phyloP scores from a whole-genome alignment of 371 early-diverging fungal genomes.

The Mortierella sp. region DNA sequence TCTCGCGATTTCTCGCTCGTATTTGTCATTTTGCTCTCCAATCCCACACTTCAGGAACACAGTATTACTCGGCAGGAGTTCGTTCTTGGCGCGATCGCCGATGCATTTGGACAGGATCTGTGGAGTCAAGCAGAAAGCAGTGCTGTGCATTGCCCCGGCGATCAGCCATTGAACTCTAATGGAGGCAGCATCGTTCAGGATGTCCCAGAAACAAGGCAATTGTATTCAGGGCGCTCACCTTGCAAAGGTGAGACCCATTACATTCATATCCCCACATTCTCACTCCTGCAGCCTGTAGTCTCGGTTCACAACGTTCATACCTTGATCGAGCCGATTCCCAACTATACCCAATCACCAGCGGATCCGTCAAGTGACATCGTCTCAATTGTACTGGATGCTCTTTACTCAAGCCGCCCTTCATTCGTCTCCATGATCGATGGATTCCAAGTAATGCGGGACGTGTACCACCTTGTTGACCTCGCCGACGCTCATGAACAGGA shows the following conservation, averaged over 20 bases:
- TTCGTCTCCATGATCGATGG: slow-evolving; percentile 49
- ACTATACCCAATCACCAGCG: slow-evolving; percentile 31
- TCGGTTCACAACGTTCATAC: slow-evolving; percentile 55
- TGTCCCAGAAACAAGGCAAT: background rate
- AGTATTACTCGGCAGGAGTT: slow-evolving; percentile 23
- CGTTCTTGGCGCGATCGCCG: slow-evolving; percentile 43
- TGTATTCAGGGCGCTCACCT: slow-evolving; percentile 31
- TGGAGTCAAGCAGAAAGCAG: slow-evolving; percentile 15
- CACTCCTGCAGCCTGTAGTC: slow-evolving; percentile 34
- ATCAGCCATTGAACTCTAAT: slow-evolving; percentile 3
- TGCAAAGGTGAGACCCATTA: slow-evolving; percentile 47
- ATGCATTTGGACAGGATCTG: slow-evolving; percentile 51
- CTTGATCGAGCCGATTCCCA: slow-evolving; percentile 26
- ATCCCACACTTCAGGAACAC: background rate
- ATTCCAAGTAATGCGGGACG: slow-evolving; percentile 53
- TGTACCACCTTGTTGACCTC: slow-evolving; percentile 47
- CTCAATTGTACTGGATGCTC: slow-evolving; percentile 28
- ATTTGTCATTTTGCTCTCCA: slow-evolving; percentile 34
- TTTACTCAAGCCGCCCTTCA: slow-evolving; percentile 41
- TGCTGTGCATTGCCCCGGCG: slow-evolving; percentile 21
- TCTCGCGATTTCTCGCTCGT: slow-evolving; percentile 52
- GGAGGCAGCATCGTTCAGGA: background rate
- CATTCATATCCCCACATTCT: slow-evolving; percentile 20
- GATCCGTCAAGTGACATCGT: background rate
- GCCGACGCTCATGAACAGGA: slow-evolving; percentile 34